phyloP scores from a whole-genome alignment of 164 flowering plant genomes.

The Aristolochia californica region DNA sequence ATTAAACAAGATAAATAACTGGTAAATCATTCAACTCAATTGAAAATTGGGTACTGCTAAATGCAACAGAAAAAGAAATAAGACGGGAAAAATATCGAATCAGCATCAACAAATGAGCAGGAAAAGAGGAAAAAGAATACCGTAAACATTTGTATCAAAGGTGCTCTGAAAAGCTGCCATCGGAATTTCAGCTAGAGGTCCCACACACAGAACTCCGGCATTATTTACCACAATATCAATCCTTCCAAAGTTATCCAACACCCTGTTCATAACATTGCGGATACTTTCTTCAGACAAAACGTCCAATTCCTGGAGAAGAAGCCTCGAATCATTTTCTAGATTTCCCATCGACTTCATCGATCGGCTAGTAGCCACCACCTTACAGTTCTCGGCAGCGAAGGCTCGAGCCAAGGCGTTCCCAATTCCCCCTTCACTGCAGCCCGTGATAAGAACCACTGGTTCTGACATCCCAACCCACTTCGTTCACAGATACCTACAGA shows the following conservation, averaged over 20 bases:
- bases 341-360: slow-evolving; percentile 45
- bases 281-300: slow-evolving; percentile 67
- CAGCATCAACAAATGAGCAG: no score
- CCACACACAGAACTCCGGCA: slow-evolving; percentile 84
- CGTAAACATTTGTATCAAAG: slow-evolving; percentile 75
- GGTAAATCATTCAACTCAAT: no score
- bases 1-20: no score
- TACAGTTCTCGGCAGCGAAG: slow-evolving; percentile 54
- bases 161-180: slow-evolving; percentile 41
- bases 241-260: slow-evolving; percentile 46
- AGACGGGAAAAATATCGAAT: no score
- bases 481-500: no score
- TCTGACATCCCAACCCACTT: no score
- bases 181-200: slow-evolving; percentile 85
- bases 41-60: no score
- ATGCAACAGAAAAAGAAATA: no score
- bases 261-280: slow-evolving; percentile 26
- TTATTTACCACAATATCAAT: slow-evolving; percentile 85
- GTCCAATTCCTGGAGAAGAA: slow-evolving; percentile 57
- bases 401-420: slow-evolving; percentile 74
- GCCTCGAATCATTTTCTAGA: slow-evolving; percentile 36
- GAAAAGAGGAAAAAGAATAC: slow-evolving; percentile 16
- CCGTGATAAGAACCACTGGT: slow-evolving; percentile 72
- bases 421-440: slow-evolving; percentile 78
- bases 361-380: slow-evolving; percentile 72